Conservation (phyloP, 2,329 filamentous ascomycete species). For the Pestalotiopsis sp. region DNA sequence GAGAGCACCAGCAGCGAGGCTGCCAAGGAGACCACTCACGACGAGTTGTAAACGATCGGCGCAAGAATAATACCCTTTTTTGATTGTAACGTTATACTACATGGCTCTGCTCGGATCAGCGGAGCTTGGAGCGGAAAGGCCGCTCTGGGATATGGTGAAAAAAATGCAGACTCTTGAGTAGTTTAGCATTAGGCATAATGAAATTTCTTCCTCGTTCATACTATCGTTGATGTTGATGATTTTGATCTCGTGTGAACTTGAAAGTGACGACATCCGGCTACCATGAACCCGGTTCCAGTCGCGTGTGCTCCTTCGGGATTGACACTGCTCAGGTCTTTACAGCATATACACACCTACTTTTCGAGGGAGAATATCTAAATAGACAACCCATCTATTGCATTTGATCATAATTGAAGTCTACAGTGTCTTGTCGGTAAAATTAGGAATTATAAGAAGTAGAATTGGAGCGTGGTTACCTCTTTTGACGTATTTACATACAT, state of each 20-base stretch:
- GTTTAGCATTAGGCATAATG: conserved; percentile 13
- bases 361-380: no score
- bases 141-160: conserved; percentile 12
- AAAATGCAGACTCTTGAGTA: conserved; percentile 9
- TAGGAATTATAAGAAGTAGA: not conserved
- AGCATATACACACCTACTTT: no score
- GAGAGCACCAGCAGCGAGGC: conserved; percentile 45
- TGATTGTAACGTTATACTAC: conserved; percentile 13
- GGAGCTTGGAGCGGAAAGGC: conserved; percentile 10
- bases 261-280: not conserved
- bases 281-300: not conserved
- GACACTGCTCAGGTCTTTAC: no score
- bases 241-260: not conserved
- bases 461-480: not conserved
- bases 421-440: no score
- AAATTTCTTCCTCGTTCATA: conserved; percentile 11
- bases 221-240: not conserved
- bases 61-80: conserved; percentile 17
- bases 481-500: no score
- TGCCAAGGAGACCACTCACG: conserved; percentile 55
- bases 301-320: not conserved
- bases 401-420: no score
- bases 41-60: conserved; percentile 68
- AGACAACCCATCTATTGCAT: no score
- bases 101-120: conserved; percentile 12